Evolutionary conservation across 2,329 filamentous ascomycete genomes (phyloP).

Genomic region (Xylaria multiplex): DNA sequence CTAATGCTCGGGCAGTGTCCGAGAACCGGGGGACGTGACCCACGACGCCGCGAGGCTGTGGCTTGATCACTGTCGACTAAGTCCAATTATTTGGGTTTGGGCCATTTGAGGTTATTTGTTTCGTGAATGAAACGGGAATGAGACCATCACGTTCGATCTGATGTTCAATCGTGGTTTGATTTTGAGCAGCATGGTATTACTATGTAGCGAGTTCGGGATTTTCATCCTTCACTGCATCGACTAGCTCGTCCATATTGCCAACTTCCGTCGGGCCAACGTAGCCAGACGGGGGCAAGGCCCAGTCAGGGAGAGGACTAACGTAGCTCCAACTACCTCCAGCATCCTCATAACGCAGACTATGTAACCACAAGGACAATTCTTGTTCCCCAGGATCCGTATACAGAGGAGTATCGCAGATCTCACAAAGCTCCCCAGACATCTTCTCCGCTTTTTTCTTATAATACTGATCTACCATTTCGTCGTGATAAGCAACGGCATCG

Average conservation of each 20-base stretch:
- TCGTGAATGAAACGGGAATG: not conserved
- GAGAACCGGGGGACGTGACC: conserved; percentile 15
- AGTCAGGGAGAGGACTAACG: conserved; percentile 81
- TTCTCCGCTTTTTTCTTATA: conserved; percentile 92
- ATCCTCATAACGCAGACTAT: conserved; percentile 90
- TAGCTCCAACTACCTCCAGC: conserved; percentile 87
- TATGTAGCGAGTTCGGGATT: conserved; percentile 51
- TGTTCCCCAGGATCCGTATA: conserved; percentile 93
- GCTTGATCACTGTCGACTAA: conserved; percentile 6
- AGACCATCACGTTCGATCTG: conserved; percentile 11
- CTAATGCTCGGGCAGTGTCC: conserved; percentile 23
- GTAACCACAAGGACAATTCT: conserved; percentile 92
- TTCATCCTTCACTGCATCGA: conserved; percentile 63
- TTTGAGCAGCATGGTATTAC: conserved; percentile 41
- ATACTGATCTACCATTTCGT: conserved; percentile 91
- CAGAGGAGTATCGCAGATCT: conserved; percentile 83
- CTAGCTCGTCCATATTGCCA: conserved; percentile 67
- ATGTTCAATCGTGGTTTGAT: not conserved
- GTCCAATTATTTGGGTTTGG: conserved; percentile 27
- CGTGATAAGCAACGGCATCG: conserved; percentile 90
- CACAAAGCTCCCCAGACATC: conserved; percentile 85
- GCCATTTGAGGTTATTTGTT: conserved; percentile 18
- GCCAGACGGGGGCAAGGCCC: conserved; percentile 84
- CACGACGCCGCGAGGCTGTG: conserved; percentile 23
- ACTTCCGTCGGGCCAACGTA: conserved; percentile 76